Evolutionary conservation across 352 stramenopile genomes (phyloP).

Genomic region (Globisporangium nunn): DNA sequence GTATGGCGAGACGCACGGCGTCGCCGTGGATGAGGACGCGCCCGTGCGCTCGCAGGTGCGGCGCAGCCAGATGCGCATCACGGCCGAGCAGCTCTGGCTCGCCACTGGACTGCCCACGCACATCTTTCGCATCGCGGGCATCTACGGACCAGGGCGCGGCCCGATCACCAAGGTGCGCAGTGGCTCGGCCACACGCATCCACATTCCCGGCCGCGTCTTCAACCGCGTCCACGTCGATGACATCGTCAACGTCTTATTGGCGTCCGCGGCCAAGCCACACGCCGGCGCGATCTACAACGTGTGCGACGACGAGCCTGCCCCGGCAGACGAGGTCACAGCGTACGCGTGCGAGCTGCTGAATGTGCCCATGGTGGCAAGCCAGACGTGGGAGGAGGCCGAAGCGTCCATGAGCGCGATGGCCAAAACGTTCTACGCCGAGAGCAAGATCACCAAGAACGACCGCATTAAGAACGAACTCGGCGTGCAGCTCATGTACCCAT

Average conservation of each 20-base stretch:
- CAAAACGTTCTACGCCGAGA: conserved; percentile 84
- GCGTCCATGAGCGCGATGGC: conserved; percentile 80
- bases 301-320: conserved; percentile 84
- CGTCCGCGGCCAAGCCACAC: conserved; percentile 56
- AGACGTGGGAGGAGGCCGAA: conserved; percentile 69
- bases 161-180: conserved; percentile 75
- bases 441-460: conserved; percentile 70
- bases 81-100: conserved; percentile 74
- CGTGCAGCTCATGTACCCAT: conserved; percentile 61
- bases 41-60: conserved; percentile 53
- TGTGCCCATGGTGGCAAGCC: conserved; percentile 33
- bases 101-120: conserved; percentile 58
- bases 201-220: conserved; percentile 73
- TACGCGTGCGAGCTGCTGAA: conserved; percentile 73
- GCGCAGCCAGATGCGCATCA: conserved; percentile 72
- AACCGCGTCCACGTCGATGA: conserved; percentile 90
- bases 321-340: conserved; percentile 66
- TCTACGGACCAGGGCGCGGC: conserved; percentile 86
- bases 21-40: conserved; percentile 78
- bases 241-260: conserved; percentile 74
- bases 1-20: conserved; percentile 87
- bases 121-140: conserved; percentile 88
- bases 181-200: conserved; percentile 52
- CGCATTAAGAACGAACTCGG: conserved; percentile 73
- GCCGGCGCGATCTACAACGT: conserved; percentile 84